Percentiles rank a stretch among this genome's conserved stretches.
phyloP scores from a whole-genome alignment of 768 basidiomycete species.

The Termitomyces sp. region DNA sequence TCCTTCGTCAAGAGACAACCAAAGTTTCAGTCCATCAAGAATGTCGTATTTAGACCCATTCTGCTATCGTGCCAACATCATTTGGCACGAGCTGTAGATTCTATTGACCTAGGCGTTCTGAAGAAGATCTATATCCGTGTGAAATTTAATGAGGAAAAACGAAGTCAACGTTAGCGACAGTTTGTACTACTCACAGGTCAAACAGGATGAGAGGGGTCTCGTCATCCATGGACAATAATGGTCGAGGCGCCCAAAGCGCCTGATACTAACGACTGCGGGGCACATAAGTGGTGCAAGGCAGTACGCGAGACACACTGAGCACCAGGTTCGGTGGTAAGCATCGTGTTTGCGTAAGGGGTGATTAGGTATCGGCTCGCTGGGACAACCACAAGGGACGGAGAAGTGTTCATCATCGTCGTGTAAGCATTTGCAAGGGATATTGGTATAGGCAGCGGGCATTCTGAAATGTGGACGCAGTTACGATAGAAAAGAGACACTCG shows the following conservation, averaged over 20 bases:
- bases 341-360: conserved; percentile 25
- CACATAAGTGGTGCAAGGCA: conserved; percentile 22
- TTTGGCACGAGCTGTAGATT: not conserved
- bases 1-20: not conserved
- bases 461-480: not conserved
- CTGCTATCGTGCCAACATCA: not conserved
- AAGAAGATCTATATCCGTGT: conserved; percentile 2
- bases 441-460: not conserved
- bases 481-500: not conserved
- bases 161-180: not conserved
- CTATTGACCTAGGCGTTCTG: not conserved
- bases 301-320: conserved; percentile 22
- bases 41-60: not conserved
- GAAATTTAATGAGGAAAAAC: not conserved
- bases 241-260: conserved; percentile 9
- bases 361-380: conserved; percentile 19
- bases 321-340: conserved; percentile 27
- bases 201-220: conserved; percentile 8
- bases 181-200: conserved; percentile 13
- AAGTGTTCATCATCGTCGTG: conserved; percentile 19
- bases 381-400: conserved; percentile 28
- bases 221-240: conserved; percentile 9
- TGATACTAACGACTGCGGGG: conserved; percentile 10
- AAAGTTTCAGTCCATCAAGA: not conserved
- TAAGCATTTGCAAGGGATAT: conserved; percentile 14